Percentiles rank a stretch among this genome's conserved stretches.
Conservation (phyloP, 169 alveolate species). For the Plasmodium vinckei region DNA sequence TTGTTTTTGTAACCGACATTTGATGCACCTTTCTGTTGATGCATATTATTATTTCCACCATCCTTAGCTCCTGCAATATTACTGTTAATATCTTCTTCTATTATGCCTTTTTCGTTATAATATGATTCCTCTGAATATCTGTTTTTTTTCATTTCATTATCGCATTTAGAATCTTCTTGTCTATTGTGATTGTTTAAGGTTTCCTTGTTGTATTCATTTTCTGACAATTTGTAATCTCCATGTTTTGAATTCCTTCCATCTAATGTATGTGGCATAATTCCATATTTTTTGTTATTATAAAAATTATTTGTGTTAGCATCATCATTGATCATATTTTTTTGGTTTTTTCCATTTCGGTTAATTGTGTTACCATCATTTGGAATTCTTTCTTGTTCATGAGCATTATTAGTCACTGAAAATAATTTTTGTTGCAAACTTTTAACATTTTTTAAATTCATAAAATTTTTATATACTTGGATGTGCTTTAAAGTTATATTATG, state of each 20-base stretch:
- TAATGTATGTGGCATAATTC: conserved; percentile 10
- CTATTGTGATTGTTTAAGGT: conserved; percentile 5
- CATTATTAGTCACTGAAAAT: conserved; percentile 3
- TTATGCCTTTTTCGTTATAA: conserved; percentile 28
- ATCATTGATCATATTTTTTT: conserved; percentile 14
- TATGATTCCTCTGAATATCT: conserved; percentile 30
- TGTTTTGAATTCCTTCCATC: conserved; percentile 43
- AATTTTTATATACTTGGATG: conserved; percentile 74
- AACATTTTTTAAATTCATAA: conserved; percentile 63
- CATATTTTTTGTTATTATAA: conserved; percentile 25
- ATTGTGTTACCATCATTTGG: conserved; percentile 25
- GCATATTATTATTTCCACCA: not conserved
- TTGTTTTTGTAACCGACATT: not conserved
- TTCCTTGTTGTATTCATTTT: conserved; percentile 23
- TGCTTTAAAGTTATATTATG: conserved; percentile 73
- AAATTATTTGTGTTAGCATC: not conserved
- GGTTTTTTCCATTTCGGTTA: conserved; percentile 16
- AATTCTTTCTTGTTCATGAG: conserved; percentile 22
- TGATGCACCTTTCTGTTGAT: conserved; percentile 31
- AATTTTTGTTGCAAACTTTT: conserved; percentile 59
- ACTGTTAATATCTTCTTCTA: conserved; percentile 10
- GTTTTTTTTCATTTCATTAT: conserved; percentile 15
- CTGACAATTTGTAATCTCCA: conserved; percentile 12
- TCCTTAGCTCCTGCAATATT: not conserved
- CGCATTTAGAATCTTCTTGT: conserved; percentile 27